Conservation (phyloP, 495 filamentous ascomycete species). For the Pseudevernia furfuracea region DNA sequence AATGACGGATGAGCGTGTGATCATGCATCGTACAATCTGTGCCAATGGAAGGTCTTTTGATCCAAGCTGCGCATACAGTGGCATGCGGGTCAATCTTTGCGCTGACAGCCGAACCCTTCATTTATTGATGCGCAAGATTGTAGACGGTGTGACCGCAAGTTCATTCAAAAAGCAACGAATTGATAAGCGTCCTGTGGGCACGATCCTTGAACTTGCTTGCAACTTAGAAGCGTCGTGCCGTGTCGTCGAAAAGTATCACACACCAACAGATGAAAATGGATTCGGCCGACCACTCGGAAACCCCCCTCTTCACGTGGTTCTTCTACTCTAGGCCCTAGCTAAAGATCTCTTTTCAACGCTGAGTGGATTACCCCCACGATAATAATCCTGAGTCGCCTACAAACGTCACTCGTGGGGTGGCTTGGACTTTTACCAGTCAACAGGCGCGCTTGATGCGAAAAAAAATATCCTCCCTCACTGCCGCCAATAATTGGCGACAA, state of each 20-base stretch:
- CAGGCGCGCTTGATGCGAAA: slow-evolving; percentile 3
- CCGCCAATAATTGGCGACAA: slow-evolving; percentile 4
- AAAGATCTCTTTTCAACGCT: not conserved
- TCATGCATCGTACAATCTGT: not conserved
- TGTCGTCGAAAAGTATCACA: not conserved
- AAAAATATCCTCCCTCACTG: not conserved
- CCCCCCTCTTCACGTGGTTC: not conserved
- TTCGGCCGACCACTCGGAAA: not conserved
- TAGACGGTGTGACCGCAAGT: not conserved
- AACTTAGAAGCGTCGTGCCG: slow-evolving; percentile 1
- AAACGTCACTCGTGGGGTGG: not conserved
- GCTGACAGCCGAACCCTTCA: slow-evolving; percentile 17
- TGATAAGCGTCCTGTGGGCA: not conserved
- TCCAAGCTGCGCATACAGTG: slow-evolving; percentile 7
- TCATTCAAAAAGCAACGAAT: not conserved
- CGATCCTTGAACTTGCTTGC: not conserved
- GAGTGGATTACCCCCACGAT: slow-evolving; percentile 3
- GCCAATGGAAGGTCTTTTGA: not conserved
- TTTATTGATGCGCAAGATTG: slow-evolving; percentile 13
- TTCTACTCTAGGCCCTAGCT: no score
- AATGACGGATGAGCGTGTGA: slow-evolving; percentile 1
- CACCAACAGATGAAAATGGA: not conserved
- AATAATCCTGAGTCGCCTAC: not conserved
- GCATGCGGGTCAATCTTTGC: slow-evolving; percentile 8
- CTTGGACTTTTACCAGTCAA: not conserved